phyloP scores from a whole-genome alignment of 306 rosid genomes.

The Vigna trinervia region DNA sequence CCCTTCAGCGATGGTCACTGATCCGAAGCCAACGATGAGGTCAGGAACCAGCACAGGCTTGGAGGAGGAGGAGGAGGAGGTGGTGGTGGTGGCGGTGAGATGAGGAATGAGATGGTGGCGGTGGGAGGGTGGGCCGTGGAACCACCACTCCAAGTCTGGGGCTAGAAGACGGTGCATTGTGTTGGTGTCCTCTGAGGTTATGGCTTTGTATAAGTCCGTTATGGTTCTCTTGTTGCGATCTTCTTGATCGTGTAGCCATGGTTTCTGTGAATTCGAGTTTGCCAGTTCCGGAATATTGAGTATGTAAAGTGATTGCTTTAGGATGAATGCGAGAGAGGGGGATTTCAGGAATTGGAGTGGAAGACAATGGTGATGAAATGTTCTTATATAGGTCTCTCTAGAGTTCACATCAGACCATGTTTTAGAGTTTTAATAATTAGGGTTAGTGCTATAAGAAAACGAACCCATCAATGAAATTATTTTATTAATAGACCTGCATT shows the following conservation, averaged over 20 bases:
- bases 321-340: not conserved
- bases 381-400: not conserved
- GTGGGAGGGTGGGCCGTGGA: constrained; percentile 77
- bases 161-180: constrained; percentile 56
- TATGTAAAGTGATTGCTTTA: not conserved
- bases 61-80: constrained; percentile 35
- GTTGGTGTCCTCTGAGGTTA: constrained; percentile 51
- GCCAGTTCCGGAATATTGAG: constrained; percentile 42
- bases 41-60: constrained; percentile 49
- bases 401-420: too few relatives aligned
- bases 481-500: not conserved
- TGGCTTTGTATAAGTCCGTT: constrained; percentile 60
- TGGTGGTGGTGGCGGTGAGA: constrained; percentile 53
- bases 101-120: constrained; percentile 64
- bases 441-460: not conserved
- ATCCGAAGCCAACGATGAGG: constrained; percentile 59
- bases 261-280: constrained; percentile 32
- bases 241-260: constrained; percentile 28
- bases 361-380: constrained; percentile 10
- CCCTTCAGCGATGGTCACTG: constrained; percentile 72
- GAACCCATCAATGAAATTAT: too few relatives aligned
- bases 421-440: not conserved
- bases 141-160: constrained; percentile 83
- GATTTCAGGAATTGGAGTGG: not conserved
- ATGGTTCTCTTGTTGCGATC: constrained; percentile 51